These are phyloP conservation scores for Clavispora asparagi DNA, from an alignment of 805 yeast species.

Conservation along the genomic window DNA sequence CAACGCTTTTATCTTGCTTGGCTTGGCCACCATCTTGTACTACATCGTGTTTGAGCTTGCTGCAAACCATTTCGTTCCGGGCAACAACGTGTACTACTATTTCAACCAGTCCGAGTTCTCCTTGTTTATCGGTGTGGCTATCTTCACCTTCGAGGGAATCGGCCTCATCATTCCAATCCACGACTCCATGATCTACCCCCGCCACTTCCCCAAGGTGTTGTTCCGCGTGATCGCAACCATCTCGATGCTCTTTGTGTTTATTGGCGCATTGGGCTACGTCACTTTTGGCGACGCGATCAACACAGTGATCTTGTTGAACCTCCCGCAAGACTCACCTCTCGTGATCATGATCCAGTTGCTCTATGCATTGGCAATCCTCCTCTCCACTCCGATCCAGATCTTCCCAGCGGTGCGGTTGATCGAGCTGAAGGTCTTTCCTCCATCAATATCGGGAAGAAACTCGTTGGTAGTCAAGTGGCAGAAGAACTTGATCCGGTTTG, in stretches of 20 bases:
- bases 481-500: constrained; percentile 54
- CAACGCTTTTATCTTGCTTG: constrained; percentile 61
- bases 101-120: constrained; percentile 61
- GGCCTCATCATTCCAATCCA: constrained; percentile 79
- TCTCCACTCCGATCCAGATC: constrained; percentile 76
- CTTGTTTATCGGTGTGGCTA: constrained; percentile 75
- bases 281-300: constrained; percentile 62
- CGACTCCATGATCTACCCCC: constrained; percentile 74
- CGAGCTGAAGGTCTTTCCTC: constrained; percentile 53
- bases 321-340: constrained; percentile 61
- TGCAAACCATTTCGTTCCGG: constrained; percentile 35
- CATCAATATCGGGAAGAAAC: constrained; percentile 49
- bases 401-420: constrained; percentile 75
- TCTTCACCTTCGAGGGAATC: constrained; percentile 85
- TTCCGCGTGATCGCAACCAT: constrained; percentile 58
- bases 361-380: constrained; percentile 67
- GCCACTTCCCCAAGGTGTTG: constrained; percentile 63
- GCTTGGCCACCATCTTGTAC: constrained; percentile 59
- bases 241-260: constrained; percentile 52
- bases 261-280: constrained; percentile 65
- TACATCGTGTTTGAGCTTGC: constrained; percentile 46
- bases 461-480: constrained; percentile 55
- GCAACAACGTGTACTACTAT: constrained; percentile 43
- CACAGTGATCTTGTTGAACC: constrained; percentile 66
- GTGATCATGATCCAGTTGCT: constrained; percentile 65